phyloP scores from a whole-genome alignment of 139 green algal species.

The Volvox reticuliferus region DNA sequence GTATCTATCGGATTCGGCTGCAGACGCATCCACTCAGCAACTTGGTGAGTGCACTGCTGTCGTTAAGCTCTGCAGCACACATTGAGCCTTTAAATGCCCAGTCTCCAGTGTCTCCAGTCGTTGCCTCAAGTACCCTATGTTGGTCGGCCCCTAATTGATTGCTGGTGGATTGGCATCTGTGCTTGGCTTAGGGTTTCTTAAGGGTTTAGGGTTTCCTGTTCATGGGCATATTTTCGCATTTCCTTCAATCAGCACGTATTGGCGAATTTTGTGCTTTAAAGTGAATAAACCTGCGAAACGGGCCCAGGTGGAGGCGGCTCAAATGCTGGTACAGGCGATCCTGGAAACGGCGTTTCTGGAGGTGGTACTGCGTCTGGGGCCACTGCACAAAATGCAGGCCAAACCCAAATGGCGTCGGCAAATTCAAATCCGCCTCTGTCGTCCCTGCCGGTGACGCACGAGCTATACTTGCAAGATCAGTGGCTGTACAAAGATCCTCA shows the following conservation, averaged over 20 bases:
- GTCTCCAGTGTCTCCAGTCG: too few relatives aligned
- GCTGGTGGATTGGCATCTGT: too few relatives aligned
- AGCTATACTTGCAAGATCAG: constrained; percentile 50
- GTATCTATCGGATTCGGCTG: constrained; percentile 28
- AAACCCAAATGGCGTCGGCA: not conserved
- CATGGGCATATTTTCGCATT: too few relatives aligned
- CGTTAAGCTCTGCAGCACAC: not conserved
- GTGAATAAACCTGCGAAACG: too few relatives aligned
- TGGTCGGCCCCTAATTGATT: too few relatives aligned
- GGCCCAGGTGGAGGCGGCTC: constrained; percentile 4
- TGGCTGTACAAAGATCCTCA: constrained; percentile 87
- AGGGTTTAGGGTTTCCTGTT: too few relatives aligned
- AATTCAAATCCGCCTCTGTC: not conserved
- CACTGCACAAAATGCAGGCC: not conserved
- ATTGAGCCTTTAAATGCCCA: too few relatives aligned
- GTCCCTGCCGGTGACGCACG: not conserved
- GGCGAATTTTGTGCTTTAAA: too few relatives aligned
- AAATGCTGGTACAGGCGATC: not conserved
- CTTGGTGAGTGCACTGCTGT: not conserved
- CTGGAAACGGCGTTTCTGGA: not conserved
- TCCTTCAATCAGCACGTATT: too few relatives aligned
- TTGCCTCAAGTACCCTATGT: too few relatives aligned
- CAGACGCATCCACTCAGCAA: constrained; percentile 23
- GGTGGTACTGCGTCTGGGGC: not conserved
- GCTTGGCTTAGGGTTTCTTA: too few relatives aligned